These are phyloP conservation scores for Fraxinus americana DNA, from an alignment of 257 asterid genomes.

Conservation along the genomic window DNA sequence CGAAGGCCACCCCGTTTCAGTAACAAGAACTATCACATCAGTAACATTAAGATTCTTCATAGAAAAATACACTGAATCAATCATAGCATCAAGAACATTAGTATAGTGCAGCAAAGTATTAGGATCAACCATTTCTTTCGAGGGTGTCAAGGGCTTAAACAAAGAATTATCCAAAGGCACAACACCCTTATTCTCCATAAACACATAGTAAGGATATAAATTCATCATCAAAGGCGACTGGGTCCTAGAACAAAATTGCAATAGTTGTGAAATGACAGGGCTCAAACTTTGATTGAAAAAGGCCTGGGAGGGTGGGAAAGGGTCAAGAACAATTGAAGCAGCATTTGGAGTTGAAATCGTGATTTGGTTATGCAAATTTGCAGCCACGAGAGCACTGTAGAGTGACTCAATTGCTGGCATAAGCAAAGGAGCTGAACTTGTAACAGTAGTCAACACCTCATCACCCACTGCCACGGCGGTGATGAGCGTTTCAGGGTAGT, in stretches of 20 bases:
- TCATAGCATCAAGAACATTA: slow-evolving; percentile 91
- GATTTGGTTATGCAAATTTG: slow-evolving; percentile 73
- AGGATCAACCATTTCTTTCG: slow-evolving; percentile 97
- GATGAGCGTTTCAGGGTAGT: slow-evolving; percentile 80
- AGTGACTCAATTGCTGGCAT: slow-evolving; percentile 95
- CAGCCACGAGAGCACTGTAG: slow-evolving; percentile 85
- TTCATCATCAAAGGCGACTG: slow-evolving; percentile 56
- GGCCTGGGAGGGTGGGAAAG: slow-evolving; percentile 58
- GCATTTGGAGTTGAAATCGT: slow-evolving; percentile 85
- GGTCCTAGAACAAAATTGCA: slow-evolving; percentile 47
- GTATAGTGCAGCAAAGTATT: slow-evolving; percentile 90
- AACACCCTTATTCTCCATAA: slow-evolving; percentile 57
- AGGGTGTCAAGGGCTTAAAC: slow-evolving; percentile 55
- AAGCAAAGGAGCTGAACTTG: slow-evolving; percentile 78
- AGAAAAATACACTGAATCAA: slow-evolving; percentile 90
- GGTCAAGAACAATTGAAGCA: slow-evolving; percentile 59
- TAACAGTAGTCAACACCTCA: slow-evolving; percentile 81
- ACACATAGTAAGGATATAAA: slow-evolving; percentile 51
- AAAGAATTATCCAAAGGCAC: slow-evolving; percentile 50
- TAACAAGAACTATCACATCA: slow-evolving; percentile 74
- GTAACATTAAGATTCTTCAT: slow-evolving; percentile 86
- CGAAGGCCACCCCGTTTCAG: slow-evolving; percentile 98
- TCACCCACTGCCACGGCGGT: slow-evolving; percentile 88
- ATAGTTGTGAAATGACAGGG: slow-evolving; percentile 33
- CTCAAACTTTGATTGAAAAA: slow-evolving; percentile 46